A percentile compares a stretch with the other conserved stretches of the same genome.
Evolutionary conservation across 2,329 filamentous ascomycete species (phyloP).

Genomic region (Epichloe hybrida): DNA sequence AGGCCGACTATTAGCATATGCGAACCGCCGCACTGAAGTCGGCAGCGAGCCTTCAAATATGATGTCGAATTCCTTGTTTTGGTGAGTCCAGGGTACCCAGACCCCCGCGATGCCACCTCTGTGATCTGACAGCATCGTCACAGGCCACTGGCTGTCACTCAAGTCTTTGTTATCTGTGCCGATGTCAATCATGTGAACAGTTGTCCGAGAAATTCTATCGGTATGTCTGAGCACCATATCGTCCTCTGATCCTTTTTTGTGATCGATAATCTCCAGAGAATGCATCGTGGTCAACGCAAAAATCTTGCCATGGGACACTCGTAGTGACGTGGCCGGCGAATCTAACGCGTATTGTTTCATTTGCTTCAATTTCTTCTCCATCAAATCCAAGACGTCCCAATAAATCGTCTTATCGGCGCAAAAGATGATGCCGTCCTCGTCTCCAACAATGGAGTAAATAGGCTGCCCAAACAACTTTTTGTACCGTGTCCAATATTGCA

Average conservation of each 20-base stretch:
- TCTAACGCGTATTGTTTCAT: constrained; percentile 34
- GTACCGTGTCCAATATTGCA: constrained; percentile 42
- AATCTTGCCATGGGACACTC: constrained; percentile 32
- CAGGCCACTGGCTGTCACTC: constrained; percentile 18
- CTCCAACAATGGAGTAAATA: constrained; percentile 42
- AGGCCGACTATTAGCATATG: constrained; percentile 37
- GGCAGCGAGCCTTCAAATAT: constrained; percentile 45
- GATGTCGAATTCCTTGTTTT: constrained; percentile 27
- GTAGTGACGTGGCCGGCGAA: constrained; percentile 38
- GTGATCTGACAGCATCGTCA: constrained; percentile 36
- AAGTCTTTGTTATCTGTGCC: constrained; percentile 17
- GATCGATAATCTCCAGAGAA: constrained; percentile 43
- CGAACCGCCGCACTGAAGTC: constrained; percentile 42
- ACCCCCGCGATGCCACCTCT: constrained; percentile 33
- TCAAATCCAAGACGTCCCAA: constrained; percentile 39
- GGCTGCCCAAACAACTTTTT: constrained; percentile 32
- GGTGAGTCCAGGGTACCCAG: constrained; percentile 32
- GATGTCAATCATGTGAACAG: constrained; percentile 33
- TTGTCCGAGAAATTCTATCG: constrained; percentile 30
- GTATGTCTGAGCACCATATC: constrained; percentile 29
- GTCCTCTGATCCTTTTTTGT: constrained; percentile 21
- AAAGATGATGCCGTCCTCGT: constrained; percentile 42
- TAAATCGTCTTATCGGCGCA: constrained; percentile 39
- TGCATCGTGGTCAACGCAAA: constrained; percentile 39
- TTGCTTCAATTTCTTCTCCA: constrained; percentile 36